These are phyloP conservation scores for Blepharisma japonicum DNA, from an alignment of 73 alveolate genomes.

Conservation along the genomic window DNA sequence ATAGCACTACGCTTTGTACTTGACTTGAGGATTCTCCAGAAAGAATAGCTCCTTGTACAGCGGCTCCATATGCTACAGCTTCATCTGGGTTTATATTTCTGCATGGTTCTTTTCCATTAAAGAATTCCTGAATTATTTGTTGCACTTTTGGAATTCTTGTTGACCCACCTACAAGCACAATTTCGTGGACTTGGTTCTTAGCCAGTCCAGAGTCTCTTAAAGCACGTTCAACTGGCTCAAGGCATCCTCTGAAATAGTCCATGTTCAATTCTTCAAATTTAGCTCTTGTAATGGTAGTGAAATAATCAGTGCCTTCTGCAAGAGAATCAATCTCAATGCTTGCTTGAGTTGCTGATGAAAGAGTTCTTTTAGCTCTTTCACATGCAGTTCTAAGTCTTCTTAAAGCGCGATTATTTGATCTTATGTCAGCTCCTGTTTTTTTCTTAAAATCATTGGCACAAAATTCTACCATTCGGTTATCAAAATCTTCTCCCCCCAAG, in stretches of 20 bases:
- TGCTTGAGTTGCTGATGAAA: constrained; percentile 82
- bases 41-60: constrained; percentile 74
- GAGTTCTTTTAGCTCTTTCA: constrained; percentile 94
- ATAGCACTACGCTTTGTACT: constrained; percentile 41
- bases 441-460: constrained; percentile 63
- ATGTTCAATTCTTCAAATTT: constrained; percentile 57
- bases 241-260: constrained; percentile 67
- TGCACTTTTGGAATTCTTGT: constrained; percentile 77
- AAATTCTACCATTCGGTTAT: constrained; percentile 65
- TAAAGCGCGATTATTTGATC: constrained; percentile 75
- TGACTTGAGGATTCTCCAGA: constrained; percentile 55
- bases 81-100: constrained; percentile 95
- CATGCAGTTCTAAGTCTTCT: constrained; percentile 92
- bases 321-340: constrained; percentile 83
- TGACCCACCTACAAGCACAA: constrained; percentile 85
- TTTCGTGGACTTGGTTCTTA: constrained; percentile 61
- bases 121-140: constrained; percentile 76
- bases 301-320: constrained; percentile 74
- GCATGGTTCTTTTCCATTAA: constrained; percentile 86
- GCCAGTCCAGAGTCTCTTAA: constrained; percentile 65
- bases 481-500: constrained; percentile 97
- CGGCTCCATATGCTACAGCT: constrained; percentile 97
- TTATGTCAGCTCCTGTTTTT: constrained; percentile 76
- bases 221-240: constrained; percentile 70
- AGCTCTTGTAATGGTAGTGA: constrained; percentile 57